Conservation (phyloP, 352 stramenopile species). For the Halophytophthora batemanensis region DNA sequence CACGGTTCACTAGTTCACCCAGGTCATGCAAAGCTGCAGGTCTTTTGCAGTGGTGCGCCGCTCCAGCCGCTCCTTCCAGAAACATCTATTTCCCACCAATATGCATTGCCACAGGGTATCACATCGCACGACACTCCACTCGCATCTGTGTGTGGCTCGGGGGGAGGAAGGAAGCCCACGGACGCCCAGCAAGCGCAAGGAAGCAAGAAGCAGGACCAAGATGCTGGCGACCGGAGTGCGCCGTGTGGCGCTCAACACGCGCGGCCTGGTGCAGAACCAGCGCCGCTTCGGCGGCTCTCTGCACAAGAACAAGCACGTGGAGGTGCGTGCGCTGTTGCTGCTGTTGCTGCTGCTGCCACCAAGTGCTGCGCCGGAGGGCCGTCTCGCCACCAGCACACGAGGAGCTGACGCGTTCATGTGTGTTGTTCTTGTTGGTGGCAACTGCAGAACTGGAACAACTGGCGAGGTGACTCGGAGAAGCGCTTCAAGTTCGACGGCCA, state of each 20-base stretch:
- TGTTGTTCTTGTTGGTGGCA: neutral
- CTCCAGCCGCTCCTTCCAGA: no score
- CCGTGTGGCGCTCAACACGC: conserved; percentile 36
- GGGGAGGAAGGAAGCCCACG: no score
- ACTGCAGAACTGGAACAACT: conserved; percentile 83
- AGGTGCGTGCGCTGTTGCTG: conserved; percentile 29
- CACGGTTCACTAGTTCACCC: no score
- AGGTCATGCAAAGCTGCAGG: no score
- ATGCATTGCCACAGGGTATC: no score
- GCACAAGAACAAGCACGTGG: conserved; percentile 82
- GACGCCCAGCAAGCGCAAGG: no score
- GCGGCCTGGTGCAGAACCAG: conserved; percentile 52
- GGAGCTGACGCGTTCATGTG: conserved; percentile 8
- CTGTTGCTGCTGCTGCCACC: neutral
- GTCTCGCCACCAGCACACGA: no score
- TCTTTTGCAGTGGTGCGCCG: no score
- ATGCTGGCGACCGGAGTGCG: conserved; percentile 55
- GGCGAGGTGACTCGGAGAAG: conserved; percentile 80
- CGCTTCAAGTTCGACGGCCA: conserved; percentile 70
- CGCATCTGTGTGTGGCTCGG: no score
- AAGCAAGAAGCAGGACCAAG: conserved; percentile 8
- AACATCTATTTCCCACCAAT: no score
- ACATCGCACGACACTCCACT: no score
- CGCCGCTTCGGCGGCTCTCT: conserved; percentile 73
- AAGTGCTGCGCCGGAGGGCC: neutral